Base-by-base conservation (phyloP, 2,329 filamentous ascomycete genomes). In the Bipolaris victoriae region DNA sequence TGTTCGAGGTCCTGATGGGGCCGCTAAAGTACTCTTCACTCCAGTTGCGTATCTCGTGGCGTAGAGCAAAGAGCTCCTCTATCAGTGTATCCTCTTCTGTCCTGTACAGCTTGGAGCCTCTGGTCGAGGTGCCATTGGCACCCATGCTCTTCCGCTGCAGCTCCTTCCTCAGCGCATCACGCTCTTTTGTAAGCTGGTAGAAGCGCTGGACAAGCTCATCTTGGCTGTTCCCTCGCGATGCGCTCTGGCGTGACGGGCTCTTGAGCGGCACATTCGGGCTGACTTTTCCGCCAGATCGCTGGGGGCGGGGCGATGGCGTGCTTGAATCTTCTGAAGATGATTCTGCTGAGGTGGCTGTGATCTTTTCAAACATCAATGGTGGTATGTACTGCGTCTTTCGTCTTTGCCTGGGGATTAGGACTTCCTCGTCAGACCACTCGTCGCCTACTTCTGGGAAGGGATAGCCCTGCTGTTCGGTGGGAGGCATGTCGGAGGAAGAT, bases 371-470 rank as follows among this genome's bases (percentile, higher is more conserved):
- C 22, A 33, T 41, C 47, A 64, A 60, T 13, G 69, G 67, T 11
- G 72, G 71, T 13, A 72, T 65, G 39, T 74, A 74, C 24, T 66
- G 68, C 16, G 68, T 67, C 49, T 68, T 71, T 7, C 64, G 57
- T 18, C 65, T 65, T 13, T 57, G 64, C 58, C 73, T 70, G 20
- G 73, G 71, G 44, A 76, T 67, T 63, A 76, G 60, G 51, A 69
- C 65, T 57, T 76, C 74, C 53, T 76, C 74, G 41, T 76, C 74
- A 3, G 72, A 74, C 74, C 74, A 76, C 45, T 75, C 74, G 9
- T 62, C 65, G 43, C 74, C 73, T 11, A 63, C 71, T 20, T 75
- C 67, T 37, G 57, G 63, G 40, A 75, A 75, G 7, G 70, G 69
- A 41, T 73, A 70, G 20, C 63, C 63, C 7, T 59, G 52, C 29